Conservation (phyloP, 1,139 yeast genomes). For the Candida smagusa region DNA sequence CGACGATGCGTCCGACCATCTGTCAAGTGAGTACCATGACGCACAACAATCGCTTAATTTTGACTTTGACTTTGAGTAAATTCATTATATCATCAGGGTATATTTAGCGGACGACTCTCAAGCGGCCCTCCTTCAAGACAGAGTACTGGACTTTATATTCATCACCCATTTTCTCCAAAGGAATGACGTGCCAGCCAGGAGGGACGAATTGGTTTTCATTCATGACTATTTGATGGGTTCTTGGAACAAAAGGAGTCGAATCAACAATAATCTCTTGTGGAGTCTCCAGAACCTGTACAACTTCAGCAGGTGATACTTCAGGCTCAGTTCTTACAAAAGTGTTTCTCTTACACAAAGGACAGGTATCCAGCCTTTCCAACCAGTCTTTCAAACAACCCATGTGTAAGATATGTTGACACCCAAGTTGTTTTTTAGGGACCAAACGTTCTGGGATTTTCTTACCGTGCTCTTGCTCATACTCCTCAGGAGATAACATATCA, state of each 20-base stretch:
- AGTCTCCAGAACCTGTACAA: background rate
- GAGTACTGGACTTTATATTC: conserved; percentile 7
- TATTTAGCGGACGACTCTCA: background rate
- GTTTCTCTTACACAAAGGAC: conserved; percentile 88
- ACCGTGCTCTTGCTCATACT: conserved; percentile 20
- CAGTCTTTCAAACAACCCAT: conserved; percentile 88
- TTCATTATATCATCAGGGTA: background rate
- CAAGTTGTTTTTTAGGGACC: conserved; percentile 64
- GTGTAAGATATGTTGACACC: conserved; percentile 87
- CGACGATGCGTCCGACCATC: background rate
- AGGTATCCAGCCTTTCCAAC: conserved; percentile 86
- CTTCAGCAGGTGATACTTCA: background rate
- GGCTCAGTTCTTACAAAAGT: conserved; percentile 34
- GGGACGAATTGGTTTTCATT: conserved; percentile 4
- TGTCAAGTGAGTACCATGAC: no score
- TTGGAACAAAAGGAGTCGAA: background rate
- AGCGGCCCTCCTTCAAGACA: conserved; percentile 4
- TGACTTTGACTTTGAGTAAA: conserved; percentile 25
- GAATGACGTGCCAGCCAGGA: conserved; percentile 9
- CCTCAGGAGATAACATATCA: conserved; percentile 56
- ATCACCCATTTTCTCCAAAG: conserved; percentile 6
- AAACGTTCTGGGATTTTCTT: conserved; percentile 37
- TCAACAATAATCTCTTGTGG: background rate
- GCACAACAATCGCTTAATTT: conserved; percentile 16
- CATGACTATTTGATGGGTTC: background rate